These are phyloP conservation scores for Bruguiera parviflora DNA, from an alignment of 345 rosid genomes.

Conservation along the genomic window DNA sequence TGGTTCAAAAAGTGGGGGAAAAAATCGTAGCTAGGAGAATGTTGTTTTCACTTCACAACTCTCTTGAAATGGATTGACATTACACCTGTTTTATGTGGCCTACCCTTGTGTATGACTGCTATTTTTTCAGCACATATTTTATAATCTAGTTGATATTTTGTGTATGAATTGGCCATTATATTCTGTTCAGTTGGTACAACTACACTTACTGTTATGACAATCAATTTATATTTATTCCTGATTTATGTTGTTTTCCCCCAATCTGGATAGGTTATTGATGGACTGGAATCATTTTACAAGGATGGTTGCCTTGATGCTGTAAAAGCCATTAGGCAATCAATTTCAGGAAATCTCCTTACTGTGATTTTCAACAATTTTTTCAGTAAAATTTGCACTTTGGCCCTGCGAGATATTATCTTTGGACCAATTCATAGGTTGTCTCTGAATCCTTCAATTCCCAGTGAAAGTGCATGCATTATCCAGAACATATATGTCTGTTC, in stretches of 20 bases:
- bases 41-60: too few species aligned
- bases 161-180: too few species aligned
- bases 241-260: conserved; percentile 9
- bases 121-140: too few species aligned
- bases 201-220: not conserved
- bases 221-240: not conserved
- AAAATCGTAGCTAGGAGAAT: too few species aligned
- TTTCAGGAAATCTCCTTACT: conserved; percentile 49
- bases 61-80: not conserved
- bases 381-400: conserved; percentile 22
- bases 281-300: conserved; percentile 36
- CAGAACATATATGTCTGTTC: conserved; percentile 46
- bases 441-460: conserved; percentile 37
- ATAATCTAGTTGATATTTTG: too few species aligned
- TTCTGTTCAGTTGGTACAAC: not conserved
- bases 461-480: conserved; percentile 48
- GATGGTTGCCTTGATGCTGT: conserved; percentile 41
- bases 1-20: too few species aligned
- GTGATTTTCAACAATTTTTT: conserved; percentile 48
- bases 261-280: conserved; percentile 64
- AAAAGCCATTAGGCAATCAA: conserved; percentile 53
- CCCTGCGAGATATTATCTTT: conserved; percentile 39
- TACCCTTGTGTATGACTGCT: too few species aligned
- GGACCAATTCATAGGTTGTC: conserved; percentile 46
- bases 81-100: not conserved